A percentile compares a stretch with the other conserved stretches of the same genome.
Evolutionary conservation across 2,329 filamentous ascomycete genomes (phyloP).

Genomic region (Rhynchosporium agropyri): DNA sequence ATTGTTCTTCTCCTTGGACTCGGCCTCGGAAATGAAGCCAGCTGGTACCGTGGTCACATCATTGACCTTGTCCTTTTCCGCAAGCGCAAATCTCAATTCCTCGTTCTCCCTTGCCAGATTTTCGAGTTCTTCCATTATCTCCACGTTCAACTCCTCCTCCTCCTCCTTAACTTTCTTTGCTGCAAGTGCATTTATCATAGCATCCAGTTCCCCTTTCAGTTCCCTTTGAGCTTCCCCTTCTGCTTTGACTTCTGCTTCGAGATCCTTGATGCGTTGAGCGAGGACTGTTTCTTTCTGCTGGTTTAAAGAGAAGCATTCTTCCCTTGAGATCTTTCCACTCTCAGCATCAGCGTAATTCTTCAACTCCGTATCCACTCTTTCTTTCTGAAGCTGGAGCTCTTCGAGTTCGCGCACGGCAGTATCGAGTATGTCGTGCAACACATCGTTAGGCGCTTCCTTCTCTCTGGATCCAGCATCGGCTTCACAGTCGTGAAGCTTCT

Average conservation of each 20-base stretch:
- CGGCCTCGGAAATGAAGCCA: background rate
- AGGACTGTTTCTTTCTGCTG: background rate
- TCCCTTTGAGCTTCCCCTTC: background rate
- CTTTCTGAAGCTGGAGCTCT: background rate
- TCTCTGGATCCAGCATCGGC: too few relatives aligned
- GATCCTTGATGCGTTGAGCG: background rate
- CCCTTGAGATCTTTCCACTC: background rate
- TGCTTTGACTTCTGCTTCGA: background rate
- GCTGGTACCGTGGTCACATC: background rate
- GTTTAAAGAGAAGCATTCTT: background rate
- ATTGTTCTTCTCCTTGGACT: background rate
- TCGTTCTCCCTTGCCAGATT: background rate
- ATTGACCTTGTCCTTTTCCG: background rate
- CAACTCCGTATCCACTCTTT: background rate
- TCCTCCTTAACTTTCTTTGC: too few relatives aligned
- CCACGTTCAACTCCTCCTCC: too few relatives aligned
- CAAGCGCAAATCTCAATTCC: background rate
- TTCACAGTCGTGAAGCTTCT: too few relatives aligned
- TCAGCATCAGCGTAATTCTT: background rate
- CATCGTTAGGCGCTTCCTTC: too few relatives aligned
- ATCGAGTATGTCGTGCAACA: too few relatives aligned
- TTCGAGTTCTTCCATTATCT: too few relatives aligned
- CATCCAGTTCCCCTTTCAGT: background rate
- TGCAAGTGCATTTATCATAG: too few relatives aligned
- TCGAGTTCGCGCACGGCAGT: background rate